Conservation (phyloP, 768 basidiomycete species). For the Tulasnella sp. region DNA sequence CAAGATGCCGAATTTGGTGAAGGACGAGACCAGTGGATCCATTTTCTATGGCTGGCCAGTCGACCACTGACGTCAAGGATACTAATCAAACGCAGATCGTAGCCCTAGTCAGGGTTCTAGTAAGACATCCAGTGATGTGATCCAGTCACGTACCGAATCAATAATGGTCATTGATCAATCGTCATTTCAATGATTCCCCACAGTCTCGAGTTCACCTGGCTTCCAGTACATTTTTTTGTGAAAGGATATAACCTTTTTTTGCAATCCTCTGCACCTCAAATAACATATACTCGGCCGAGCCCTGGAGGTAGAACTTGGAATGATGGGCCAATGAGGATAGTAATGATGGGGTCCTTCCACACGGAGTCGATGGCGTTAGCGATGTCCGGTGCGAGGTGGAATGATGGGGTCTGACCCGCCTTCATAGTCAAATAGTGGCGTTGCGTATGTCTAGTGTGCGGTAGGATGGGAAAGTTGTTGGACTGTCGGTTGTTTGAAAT, state of each 20-base stretch:
- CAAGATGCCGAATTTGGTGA: slow-evolving; percentile 44
- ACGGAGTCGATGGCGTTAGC: slow-evolving; percentile 41
- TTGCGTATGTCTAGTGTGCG: slow-evolving; percentile 37
- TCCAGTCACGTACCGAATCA: slow-evolving; percentile 26
- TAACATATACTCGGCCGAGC: slow-evolving; percentile 91
- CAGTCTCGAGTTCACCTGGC: slow-evolving; percentile 64
- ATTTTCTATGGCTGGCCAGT: slow-evolving; percentile 44
- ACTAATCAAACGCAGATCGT: slow-evolving; percentile 36
- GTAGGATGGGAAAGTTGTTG: not conserved
- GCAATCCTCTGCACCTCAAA: slow-evolving; percentile 77
- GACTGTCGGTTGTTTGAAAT: too few relatives aligned
- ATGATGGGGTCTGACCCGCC: slow-evolving; percentile 36
- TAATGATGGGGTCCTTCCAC: slow-evolving; percentile 41
- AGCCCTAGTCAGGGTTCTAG: not conserved
- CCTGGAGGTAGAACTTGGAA: slow-evolving; percentile 89
- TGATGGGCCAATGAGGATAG: slow-evolving; percentile 51
- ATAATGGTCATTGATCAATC: slow-evolving; percentile 59
- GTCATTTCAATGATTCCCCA: slow-evolving; percentile 87
- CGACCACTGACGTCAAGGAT: slow-evolving; percentile 45
- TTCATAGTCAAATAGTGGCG: slow-evolving; percentile 42
- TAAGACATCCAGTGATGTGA: too few relatives aligned
- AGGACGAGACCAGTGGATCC: slow-evolving; percentile 43
- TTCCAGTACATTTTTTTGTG: slow-evolving; percentile 78
- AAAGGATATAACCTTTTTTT: slow-evolving; percentile 72
- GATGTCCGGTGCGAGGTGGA: slow-evolving; percentile 37